Conservation (phyloP, 164 flowering plant species). For the Macadamia tetraphylla region DNA sequence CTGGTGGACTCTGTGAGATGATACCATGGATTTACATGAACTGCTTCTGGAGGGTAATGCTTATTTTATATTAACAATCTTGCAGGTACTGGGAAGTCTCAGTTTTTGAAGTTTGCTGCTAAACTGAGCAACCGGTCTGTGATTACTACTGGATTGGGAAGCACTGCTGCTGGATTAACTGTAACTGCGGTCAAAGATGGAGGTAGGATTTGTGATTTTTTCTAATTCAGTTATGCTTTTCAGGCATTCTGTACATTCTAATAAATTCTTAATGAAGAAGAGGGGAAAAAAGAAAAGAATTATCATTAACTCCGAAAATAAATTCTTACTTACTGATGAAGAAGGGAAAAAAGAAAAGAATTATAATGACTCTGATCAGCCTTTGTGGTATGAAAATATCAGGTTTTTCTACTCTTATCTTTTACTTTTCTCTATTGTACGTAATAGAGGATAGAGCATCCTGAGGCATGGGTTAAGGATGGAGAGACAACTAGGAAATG, state of each 20-base stretch:
- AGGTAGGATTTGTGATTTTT: slow-evolving; percentile 33
- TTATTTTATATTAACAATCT: slow-evolving; percentile 7
- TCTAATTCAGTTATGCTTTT: not conserved
- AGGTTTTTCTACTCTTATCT: no score
- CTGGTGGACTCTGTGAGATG: not conserved
- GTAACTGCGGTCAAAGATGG: slow-evolving; percentile 98
- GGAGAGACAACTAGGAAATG: no score
- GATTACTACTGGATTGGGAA: slow-evolving; percentile 95
- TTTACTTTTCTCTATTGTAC: no score
- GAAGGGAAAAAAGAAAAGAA: no score
- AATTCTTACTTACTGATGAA: no score
- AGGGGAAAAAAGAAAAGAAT: no score
- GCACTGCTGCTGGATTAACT: slow-evolving; percentile 97
- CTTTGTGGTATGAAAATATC: no score
- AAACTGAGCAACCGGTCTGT: slow-evolving; percentile 94
- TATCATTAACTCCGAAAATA: no score
- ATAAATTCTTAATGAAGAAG: no score
- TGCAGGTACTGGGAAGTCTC: slow-evolving; percentile 91
- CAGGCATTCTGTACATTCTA: no score
- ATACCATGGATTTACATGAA: not conserved
- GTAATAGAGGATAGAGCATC: no score
- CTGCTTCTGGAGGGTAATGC: not conserved
- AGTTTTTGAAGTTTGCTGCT: slow-evolving; percentile 93
- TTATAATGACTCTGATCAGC: not conserved
- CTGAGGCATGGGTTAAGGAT: no score